Percentiles rank a stretch among this genome's conserved stretches.
Evolutionary conservation across 306 rosid genomes (phyloP).

Genomic region (Quercus rubra): DNA sequence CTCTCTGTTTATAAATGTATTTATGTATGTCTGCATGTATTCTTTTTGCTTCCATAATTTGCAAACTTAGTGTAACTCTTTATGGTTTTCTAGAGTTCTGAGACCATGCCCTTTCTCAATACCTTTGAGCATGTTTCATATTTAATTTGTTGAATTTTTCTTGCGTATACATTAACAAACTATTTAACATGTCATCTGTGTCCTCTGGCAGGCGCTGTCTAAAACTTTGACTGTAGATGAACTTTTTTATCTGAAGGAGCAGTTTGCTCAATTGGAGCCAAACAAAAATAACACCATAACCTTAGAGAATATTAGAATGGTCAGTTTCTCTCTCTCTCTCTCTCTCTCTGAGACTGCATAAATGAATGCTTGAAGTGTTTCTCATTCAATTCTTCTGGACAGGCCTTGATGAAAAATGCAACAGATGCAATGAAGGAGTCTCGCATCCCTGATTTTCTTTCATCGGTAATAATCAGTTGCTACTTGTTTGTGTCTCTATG

Average conservation of each 20-base stretch:
- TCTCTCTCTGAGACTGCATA: not conserved
- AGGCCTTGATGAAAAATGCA: slow-evolving; percentile 78
- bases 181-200: slow-evolving; percentile 20
- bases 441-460: slow-evolving; percentile 68
- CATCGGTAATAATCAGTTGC: slow-evolving; percentile 51
- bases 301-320: slow-evolving; percentile 70
- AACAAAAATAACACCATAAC: slow-evolving; percentile 82
- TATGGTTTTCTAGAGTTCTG: slow-evolving; percentile 7
- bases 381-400: slow-evolving; percentile 27
- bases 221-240: slow-evolving; percentile 90
- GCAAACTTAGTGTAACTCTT: not conserved
- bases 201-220: slow-evolving; percentile 74
- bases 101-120: not conserved
- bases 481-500: slow-evolving; percentile 6
- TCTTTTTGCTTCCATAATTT: no score
- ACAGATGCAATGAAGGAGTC: slow-evolving; percentile 98
- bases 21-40: no score
- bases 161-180: not conserved
- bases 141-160: not conserved
- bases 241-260: slow-evolving; percentile 83
- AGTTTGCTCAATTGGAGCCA: slow-evolving; percentile 75
- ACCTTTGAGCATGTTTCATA: not conserved
- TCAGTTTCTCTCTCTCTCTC: slow-evolving; percentile 23
- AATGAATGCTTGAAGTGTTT: slow-evolving; percentile 11
- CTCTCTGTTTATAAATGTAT: no score